A percentile compares a stretch with the other conserved stretches of the same genome.
Conservation (phyloP, 306 rosid species). For the Gastrolobium villosum region DNA sequence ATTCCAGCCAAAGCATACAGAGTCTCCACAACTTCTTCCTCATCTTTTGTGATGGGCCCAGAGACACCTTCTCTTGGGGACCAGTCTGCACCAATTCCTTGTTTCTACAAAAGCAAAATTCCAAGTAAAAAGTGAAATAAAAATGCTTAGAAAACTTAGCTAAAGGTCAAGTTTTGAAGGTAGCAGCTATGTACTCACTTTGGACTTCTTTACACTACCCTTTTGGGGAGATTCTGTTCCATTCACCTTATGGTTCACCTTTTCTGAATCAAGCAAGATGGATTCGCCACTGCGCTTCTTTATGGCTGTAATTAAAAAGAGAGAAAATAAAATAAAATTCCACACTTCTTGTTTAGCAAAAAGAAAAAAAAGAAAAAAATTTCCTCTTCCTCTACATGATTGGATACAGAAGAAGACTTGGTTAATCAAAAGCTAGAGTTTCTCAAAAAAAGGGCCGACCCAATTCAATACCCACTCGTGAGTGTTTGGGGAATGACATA, state of each 20-base stretch:
- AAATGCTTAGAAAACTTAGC: conserved; percentile 33
- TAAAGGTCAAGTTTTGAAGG: conserved; percentile 43
- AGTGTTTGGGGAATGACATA: too few species aligned
- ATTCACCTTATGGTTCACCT: conserved; percentile 53
- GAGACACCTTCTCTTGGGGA: conserved; percentile 48
- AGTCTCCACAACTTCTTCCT: conserved; percentile 90
- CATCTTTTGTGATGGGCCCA: conserved; percentile 81
- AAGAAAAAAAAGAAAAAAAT: background rate
- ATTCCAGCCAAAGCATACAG: conserved; percentile 84
- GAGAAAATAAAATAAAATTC: background rate
- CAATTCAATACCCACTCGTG: too few species aligned
- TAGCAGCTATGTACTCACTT: conserved; percentile 45
- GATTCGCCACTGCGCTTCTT: conserved; percentile 80
- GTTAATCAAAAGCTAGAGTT: conserved; percentile 49
- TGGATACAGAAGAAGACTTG: conserved; percentile 36
- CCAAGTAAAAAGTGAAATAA: conserved; percentile 37
- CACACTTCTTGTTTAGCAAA: conserved; percentile 3
- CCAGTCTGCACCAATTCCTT: conserved; percentile 45
- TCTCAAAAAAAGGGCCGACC: too few species aligned
- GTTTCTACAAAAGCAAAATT: conserved; percentile 65
- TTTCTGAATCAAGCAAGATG: conserved; percentile 61
- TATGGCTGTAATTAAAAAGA: conserved; percentile 58
- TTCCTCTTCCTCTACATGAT: background rate
- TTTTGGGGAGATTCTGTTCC: conserved; percentile 56
- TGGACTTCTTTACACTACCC: conserved; percentile 58